A percentile compares a stretch with the other conserved stretches of the same genome.
These are phyloP conservation scores for Elsinoe batatas DNA, from an alignment of 2,329 filamentous ascomycete genomes.

Conservation along the genomic window DNA sequence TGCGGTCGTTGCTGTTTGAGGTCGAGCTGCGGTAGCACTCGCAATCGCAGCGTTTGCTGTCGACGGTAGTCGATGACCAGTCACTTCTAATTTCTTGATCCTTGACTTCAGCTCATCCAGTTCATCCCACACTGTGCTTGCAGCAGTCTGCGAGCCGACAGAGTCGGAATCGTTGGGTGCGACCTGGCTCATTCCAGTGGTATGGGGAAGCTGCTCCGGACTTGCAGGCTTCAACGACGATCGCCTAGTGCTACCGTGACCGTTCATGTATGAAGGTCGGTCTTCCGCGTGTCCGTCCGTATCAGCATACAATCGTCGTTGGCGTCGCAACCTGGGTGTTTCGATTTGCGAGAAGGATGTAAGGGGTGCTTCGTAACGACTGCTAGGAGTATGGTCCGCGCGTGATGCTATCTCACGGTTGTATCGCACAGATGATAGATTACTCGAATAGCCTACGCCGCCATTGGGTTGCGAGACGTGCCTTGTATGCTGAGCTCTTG, in stretches of 20 bases:
- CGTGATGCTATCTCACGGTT: background rate
- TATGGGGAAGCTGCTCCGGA: background rate
- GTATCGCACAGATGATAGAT: background rate
- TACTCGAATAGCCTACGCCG: background rate
- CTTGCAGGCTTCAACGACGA: background rate
- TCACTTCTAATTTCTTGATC: constrained; percentile 81
- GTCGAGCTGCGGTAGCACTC: constrained; percentile 65
- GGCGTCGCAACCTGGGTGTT: constrained; percentile 5
- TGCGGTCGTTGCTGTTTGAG: constrained; percentile 81
- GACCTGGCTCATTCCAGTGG: background rate
- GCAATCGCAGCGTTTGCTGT: constrained; percentile 74
- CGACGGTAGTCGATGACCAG: constrained; percentile 66
- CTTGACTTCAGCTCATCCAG: constrained; percentile 89
- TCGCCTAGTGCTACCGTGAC: background rate
- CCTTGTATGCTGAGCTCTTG: background rate
- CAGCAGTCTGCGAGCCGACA: constrained; percentile 74
- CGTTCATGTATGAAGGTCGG: background rate
- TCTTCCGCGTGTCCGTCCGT: constrained; percentile 3
- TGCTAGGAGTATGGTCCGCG: background rate
- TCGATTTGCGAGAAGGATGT: background rate
- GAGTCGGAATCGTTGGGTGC: constrained; percentile 51
- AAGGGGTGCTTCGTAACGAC: background rate
- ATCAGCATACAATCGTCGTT: constrained; percentile 1
- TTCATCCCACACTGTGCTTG: constrained; percentile 95
- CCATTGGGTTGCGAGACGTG: constrained; percentile 9